Percentiles rank a stretch among this genome's conserved stretches.
Evolutionary conservation across 1,139 yeast genomes (phyloP).

Genomic region (Geotrichum aggregatum): DNA sequence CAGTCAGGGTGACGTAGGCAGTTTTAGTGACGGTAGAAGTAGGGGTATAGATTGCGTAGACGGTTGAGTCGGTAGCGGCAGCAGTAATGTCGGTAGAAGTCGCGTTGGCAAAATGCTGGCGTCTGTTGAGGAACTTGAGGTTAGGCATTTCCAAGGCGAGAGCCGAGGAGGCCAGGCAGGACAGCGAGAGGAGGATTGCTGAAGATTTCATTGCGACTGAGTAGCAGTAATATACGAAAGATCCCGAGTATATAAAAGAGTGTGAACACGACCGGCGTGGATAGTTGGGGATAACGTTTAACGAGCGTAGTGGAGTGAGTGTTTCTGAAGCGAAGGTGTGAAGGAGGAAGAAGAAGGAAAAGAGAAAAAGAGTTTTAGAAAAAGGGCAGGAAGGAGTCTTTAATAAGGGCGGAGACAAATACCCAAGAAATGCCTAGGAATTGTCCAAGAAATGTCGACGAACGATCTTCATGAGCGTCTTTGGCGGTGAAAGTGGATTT

Average conservation of each 20-base stretch:
- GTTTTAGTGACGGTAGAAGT: constrained; percentile 6
- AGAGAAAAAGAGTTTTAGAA: not conserved
- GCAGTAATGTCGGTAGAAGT: not conserved
- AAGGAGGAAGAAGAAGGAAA: not conserved
- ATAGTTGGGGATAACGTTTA: too few relatives aligned
- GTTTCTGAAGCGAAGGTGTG: not conserved
- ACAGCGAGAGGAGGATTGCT: not conserved
- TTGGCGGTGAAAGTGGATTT: not conserved
- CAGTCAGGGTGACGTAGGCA: constrained; percentile 3
- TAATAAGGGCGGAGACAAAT: too few relatives aligned
- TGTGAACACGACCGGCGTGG: constrained; percentile 14
- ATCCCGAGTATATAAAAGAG: not conserved
- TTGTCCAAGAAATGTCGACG: too few relatives aligned
- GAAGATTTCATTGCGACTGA: not conserved
- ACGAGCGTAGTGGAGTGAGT: too few relatives aligned
- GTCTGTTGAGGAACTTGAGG: constrained; percentile 1
- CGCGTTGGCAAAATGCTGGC: constrained; percentile 8
- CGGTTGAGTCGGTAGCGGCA: not conserved
- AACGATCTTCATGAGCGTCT: not conserved
- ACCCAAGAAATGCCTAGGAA: too few relatives aligned
- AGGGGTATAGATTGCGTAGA: constrained; percentile 2
- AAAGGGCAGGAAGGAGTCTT: too few relatives aligned
- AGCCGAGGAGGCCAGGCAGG: constrained; percentile 6
- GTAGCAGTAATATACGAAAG: not conserved
- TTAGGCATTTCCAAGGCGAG: constrained; percentile 2